These are phyloP conservation scores for Lepraria neglecta DNA, from an alignment of 495 filamentous ascomycete genomes.

Conservation along the genomic window DNA sequence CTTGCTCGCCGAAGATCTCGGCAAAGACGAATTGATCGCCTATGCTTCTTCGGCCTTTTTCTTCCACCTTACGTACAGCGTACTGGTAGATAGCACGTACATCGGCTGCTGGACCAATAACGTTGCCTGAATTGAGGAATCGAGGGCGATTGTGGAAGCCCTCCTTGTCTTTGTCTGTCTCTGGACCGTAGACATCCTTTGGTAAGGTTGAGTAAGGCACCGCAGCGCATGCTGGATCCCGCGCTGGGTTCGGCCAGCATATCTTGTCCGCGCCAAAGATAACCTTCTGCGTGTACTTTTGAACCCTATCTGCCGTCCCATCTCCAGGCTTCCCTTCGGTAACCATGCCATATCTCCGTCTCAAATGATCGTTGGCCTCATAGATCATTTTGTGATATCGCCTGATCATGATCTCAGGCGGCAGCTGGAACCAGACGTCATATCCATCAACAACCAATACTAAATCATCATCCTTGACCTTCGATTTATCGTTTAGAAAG, in stretches of 20 bases:
- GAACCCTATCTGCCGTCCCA: constrained; percentile 33
- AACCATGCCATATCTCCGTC: constrained; percentile 43
- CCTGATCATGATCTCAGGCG: constrained; percentile 50
- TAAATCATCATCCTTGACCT: constrained; percentile 52
- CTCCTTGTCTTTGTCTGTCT: constrained; percentile 43
- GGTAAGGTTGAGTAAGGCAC: constrained; percentile 52
- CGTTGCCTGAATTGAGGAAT: constrained; percentile 46
- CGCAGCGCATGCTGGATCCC: constrained; percentile 47
- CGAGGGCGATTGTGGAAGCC: constrained; percentile 47
- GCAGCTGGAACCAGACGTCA: constrained; percentile 58
- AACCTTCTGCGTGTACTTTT: constrained; percentile 50
- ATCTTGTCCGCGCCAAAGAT: constrained; percentile 57
- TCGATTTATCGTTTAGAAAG: constrained; percentile 45
- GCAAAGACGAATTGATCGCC: constrained; percentile 49
- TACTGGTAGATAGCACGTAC: constrained; percentile 47
- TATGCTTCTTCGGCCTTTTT: constrained; percentile 32
- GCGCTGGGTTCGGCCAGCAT: constrained; percentile 42
- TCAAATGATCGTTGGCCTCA: constrained; percentile 44
- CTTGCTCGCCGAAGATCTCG: constrained; percentile 54
- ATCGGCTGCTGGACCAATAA: constrained; percentile 49
- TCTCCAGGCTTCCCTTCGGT: constrained; percentile 32
- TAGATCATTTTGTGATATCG: constrained; percentile 47
- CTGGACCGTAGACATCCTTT: constrained; percentile 50
- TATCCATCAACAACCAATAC: constrained; percentile 53
- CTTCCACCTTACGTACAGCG: constrained; percentile 39